Evolutionary conservation across 768 basidiomycete genomes (phyloP).

Genomic region (Heimioporus sp.): DNA sequence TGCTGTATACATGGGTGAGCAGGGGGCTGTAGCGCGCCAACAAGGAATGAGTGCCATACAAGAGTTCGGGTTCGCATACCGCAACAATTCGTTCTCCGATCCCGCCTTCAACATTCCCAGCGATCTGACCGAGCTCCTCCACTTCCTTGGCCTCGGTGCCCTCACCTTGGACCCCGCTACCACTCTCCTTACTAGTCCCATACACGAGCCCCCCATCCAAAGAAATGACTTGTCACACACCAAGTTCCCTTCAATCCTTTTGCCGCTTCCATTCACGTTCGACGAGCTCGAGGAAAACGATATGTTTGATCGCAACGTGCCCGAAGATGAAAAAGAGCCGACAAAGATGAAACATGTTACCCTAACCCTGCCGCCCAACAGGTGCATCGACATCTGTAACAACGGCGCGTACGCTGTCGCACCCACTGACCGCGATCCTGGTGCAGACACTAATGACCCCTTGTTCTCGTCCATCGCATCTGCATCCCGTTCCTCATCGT

Average conservation of each 20-base stretch:
- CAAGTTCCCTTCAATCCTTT: conserved; percentile 83
- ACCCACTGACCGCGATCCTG: background rate
- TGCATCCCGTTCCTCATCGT: conserved; percentile 36
- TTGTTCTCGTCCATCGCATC: conserved; percentile 53
- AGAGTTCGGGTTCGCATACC: conserved; percentile 82
- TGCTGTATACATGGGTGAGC: conserved; percentile 86
- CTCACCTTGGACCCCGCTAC: conserved; percentile 37
- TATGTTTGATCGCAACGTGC: conserved; percentile 96
- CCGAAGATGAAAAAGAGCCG: conserved; percentile 96
- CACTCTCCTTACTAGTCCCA: conserved; percentile 56
- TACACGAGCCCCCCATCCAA: background rate
- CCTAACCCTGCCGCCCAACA: conserved; percentile 46
- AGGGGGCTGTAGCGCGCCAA: conserved; percentile 86
- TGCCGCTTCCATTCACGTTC: conserved; percentile 96
- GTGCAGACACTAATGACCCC: conserved; percentile 29
- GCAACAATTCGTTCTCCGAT: conserved; percentile 89
- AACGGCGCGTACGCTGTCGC: conserved; percentile 15
- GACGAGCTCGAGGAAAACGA: conserved; percentile 92
- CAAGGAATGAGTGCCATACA: conserved; percentile 81
- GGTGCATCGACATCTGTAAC: conserved; percentile 16
- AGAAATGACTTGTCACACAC: conserved; percentile 40
- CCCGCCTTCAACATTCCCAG: conserved; percentile 96
- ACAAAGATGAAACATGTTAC: conserved; percentile 84
- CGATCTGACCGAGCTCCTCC: conserved; percentile 96
- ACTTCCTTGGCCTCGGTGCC: conserved; percentile 50